phyloP scores from a whole-genome alignment of 192 early-diverging fungal genomes.

The Coemansia sp. region DNA sequence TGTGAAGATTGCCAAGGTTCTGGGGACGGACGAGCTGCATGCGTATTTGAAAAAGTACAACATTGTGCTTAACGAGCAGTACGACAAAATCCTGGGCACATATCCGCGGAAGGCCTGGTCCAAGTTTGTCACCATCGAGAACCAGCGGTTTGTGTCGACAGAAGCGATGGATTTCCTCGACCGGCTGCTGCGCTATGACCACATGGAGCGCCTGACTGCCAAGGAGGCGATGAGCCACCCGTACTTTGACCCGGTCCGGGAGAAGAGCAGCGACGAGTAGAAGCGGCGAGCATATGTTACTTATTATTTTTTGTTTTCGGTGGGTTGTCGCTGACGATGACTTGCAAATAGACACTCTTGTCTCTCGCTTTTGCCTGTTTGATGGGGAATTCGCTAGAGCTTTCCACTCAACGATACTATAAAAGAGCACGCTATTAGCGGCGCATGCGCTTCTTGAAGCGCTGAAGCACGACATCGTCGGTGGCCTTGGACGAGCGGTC shows the following conservation, averaged over 20 bases:
- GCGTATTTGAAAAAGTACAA: slow-evolving; percentile 95
- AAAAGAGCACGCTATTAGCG: no score
- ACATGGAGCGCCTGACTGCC: slow-evolving; percentile 83
- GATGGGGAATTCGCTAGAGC: no score
- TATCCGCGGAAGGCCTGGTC: slow-evolving; percentile 87
- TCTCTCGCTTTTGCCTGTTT: background rate
- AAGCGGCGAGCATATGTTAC: background rate
- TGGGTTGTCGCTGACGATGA: background rate
- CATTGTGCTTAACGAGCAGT: slow-evolving; percentile 84
- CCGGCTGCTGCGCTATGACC: slow-evolving; percentile 88
- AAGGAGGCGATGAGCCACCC: slow-evolving; percentile 87
- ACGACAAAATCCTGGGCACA: slow-evolving; percentile 89
- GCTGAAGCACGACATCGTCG: slow-evolving; percentile 77
- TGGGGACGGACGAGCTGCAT: slow-evolving; percentile 94
- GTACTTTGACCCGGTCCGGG: slow-evolving; percentile 65
- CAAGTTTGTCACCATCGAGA: slow-evolving; percentile 79
- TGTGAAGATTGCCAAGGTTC: slow-evolving; percentile 96
- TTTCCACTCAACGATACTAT: no score
- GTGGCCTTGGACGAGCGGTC: slow-evolving; percentile 74
- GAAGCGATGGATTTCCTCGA: slow-evolving; percentile 90
- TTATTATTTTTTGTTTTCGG: background rate
- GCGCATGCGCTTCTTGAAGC: slow-evolving; percentile 84
- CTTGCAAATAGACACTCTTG: slow-evolving; percentile 3
- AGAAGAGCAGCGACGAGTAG: slow-evolving; percentile 21
- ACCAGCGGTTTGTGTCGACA: slow-evolving; percentile 76